phyloP scores from a whole-genome alignment of 2,329 filamentous ascomycete genomes.

The Penicillium concentricum region DNA sequence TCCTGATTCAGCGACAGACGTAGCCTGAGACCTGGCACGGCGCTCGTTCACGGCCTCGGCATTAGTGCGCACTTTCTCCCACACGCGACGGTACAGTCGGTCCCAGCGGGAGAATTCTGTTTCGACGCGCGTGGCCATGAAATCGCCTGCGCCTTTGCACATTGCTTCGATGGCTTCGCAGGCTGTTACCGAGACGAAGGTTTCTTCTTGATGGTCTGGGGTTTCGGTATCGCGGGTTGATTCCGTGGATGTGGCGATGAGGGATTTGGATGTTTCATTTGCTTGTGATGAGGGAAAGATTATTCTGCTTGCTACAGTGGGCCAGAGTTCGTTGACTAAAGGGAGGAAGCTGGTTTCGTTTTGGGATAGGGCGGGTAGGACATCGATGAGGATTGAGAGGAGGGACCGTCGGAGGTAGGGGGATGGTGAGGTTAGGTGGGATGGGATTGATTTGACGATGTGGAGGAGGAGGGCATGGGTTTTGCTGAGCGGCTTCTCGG shows the following conservation, averaged over 20 bases:
- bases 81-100: constrained; percentile 40
- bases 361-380: constrained; percentile 67
- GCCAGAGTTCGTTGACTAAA: constrained; percentile 87
- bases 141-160: constrained; percentile 73
- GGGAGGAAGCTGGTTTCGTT: constrained; percentile 85
- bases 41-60: constrained; percentile 37
- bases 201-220: constrained; percentile 38
- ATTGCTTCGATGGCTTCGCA: constrained; percentile 67
- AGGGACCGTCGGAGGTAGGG: constrained; percentile 75
- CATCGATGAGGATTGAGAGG: constrained; percentile 71
- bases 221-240: constrained; percentile 56
- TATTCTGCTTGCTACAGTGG: constrained; percentile 58
- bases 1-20: constrained; percentile 2
- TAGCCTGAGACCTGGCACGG: constrained; percentile 21
- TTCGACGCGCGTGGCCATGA: constrained; percentile 73
- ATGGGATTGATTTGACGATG: constrained; percentile 80
- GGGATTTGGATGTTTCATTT: constrained; percentile 50
- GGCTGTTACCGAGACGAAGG: constrained; percentile 63
- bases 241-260: constrained; percentile 17
- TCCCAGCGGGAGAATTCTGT: constrained; percentile 59
- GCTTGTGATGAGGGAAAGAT: constrained; percentile 49
- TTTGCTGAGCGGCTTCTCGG: constrained; percentile 65
- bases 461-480: constrained; percentile 78
- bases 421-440: constrained; percentile 84
- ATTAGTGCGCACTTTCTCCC: constrained; percentile 39